Evolutionary conservation across 2,329 filamentous ascomycete species (phyloP).

Genomic region (Cryoendolithus antarcticus): DNA sequence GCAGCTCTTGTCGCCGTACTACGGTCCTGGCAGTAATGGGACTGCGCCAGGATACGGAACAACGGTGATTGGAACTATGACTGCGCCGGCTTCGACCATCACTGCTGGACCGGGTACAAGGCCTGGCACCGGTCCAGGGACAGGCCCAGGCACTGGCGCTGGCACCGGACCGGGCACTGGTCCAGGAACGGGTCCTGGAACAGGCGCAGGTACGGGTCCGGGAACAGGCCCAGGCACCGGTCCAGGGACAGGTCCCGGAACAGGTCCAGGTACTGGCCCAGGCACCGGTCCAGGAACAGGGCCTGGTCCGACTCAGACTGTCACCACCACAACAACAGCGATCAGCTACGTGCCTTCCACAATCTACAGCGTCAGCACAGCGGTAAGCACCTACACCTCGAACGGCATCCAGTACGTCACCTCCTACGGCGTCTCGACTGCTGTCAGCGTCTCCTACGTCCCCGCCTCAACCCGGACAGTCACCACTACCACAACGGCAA

Average conservation of each 20-base stretch:
- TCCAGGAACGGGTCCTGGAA: constrained; percentile 6
- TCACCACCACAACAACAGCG: constrained; percentile 2
- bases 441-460: constrained; percentile 12
- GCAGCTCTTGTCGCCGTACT: constrained; percentile 9
- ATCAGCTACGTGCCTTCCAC: constrained; percentile 12
- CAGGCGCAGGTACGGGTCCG: constrained; percentile 1
- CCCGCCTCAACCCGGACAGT: constrained; percentile 13
- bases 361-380: constrained; percentile 15
- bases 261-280: constrained; percentile 7
- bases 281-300: constrained; percentile 10
- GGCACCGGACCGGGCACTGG: constrained; percentile 5
- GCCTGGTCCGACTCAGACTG: constrained; percentile 5
- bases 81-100: background rate
- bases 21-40: constrained; percentile 7
- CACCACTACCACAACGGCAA: constrained; percentile 13
- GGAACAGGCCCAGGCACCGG: constrained; percentile 4
- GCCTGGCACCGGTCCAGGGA: constrained; percentile 5
- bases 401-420: constrained; percentile 14
- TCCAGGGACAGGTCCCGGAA: constrained; percentile 5
- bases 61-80: constrained; percentile 7
- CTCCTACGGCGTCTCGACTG: constrained; percentile 18
- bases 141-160: constrained; percentile 8
- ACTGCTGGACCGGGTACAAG: constrained; percentile 2
- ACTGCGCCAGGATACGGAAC: constrained; percentile 4
- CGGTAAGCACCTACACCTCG: constrained; percentile 14